A percentile compares a stretch with the other conserved stretches of the same genome.
These are phyloP conservation scores for Scalesia atractyloides DNA, from an alignment of 129 eudicot genomes.

Conservation along the genomic window DNA sequence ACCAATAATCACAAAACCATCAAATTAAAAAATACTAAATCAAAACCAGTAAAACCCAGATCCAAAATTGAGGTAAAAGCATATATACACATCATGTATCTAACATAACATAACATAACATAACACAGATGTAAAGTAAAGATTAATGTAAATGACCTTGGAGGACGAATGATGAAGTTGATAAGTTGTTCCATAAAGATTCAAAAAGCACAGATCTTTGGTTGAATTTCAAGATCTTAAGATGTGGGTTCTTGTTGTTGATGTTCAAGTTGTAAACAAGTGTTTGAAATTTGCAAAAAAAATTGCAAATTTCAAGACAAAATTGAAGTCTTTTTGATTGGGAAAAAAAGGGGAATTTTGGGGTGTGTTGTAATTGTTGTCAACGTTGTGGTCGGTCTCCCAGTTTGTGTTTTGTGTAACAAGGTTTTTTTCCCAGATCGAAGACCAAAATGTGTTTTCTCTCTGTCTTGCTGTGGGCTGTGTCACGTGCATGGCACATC, in stretches of 20 bases:
- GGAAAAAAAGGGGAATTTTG: background rate
- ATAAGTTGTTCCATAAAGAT: conserved; percentile 79
- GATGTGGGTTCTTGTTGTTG: background rate
- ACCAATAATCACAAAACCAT: too few relatives aligned
- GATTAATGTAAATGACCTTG: conserved; percentile 45
- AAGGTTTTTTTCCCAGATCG: background rate
- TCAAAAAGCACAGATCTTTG: conserved; percentile 37
- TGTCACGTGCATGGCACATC: background rate
- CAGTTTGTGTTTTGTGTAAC: background rate
- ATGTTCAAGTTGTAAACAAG: background rate
- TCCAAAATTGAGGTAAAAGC: background rate
- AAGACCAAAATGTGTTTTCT: background rate
- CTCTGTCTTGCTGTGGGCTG: background rate
- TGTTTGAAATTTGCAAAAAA: background rate
- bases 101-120: too few relatives aligned
- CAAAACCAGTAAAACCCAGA: background rate
- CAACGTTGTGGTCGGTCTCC: background rate
- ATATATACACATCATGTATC: background rate
- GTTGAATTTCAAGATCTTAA: background rate
- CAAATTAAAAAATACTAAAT: background rate
- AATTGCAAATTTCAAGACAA: background rate
- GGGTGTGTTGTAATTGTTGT: background rate
- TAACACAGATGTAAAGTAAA: background rate
- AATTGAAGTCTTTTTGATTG: background rate
- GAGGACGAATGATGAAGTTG: conserved; percentile 79